Base-by-base conservation (phyloP, 371 early-diverging fungal species). In the Mortierella sp. region DNA sequence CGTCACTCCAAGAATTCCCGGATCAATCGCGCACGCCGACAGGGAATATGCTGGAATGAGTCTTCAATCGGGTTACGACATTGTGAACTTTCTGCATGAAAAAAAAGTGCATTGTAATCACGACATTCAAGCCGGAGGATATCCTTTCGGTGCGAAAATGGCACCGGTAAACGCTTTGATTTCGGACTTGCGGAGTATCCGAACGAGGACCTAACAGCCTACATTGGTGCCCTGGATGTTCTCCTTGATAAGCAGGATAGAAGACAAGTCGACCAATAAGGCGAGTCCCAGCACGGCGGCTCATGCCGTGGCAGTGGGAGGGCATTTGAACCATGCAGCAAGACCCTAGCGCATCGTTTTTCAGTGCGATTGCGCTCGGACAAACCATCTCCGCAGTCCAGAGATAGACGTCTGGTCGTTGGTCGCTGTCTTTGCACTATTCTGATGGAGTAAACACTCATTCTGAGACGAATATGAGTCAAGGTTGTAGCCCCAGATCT, bases 111-210 rank as follows among this genome's bases (percentile, higher is more conserved):
- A 85, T 97, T 19, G 89, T 91, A 23, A 98, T 80, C 88, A 94
- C 54, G 99, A 98, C 79, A 72, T n/a, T 98, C 51, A 98, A 98
- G 80, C 84, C 93, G 27, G 99, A 98, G 60, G 98, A 98, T 76
- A 86, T 98, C 19, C 74, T n/a, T 98, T 30, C 64, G 85, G 14
- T 83, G 83, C 56, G 81, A 83, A 30, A 42, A 73, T 43, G 67
- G 64, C 3, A 58, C 78, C n/a, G 83, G 90, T 79, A 95, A 94
- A 68, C 67, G 98, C 12, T 87, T 90, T 61, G 99, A 99, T 79
- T 98, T 99, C 82, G 98, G 98, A 2, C 79, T 95, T 8, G 86
- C 91, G 1, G 85, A 89, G 27, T 81, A 67, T 76, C 79, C 84
- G 62, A 63, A 68, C 34, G 74, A 66, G 26, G 74, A 64, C 24